Evolutionary conservation across 23 red algal species (phyloP).

Genomic region (Agarophyton chilense): DNA sequence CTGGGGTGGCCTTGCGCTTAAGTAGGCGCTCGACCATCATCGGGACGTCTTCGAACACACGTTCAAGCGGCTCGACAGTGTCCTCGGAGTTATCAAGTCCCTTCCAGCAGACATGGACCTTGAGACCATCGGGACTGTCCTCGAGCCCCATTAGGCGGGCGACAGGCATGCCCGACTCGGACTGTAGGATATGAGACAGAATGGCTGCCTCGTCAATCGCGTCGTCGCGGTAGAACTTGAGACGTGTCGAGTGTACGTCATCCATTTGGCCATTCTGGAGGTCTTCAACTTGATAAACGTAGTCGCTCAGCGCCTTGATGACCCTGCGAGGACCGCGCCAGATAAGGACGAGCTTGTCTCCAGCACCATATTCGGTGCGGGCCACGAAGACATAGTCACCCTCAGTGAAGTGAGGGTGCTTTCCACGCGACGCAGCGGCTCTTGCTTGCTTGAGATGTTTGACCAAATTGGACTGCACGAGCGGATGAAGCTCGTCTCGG

Average conservation of each 20-base stretch:
- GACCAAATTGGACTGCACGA: constrained; percentile 7
- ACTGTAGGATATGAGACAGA: background rate
- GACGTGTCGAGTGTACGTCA: constrained; percentile 3
- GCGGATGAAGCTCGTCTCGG: constrained; percentile 15
- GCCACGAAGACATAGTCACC: constrained; percentile 19
- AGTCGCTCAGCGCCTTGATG: constrained; percentile 3
- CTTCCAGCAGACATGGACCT: background rate
- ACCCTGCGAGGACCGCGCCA: constrained; percentile 34
- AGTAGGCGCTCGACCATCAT: constrained; percentile 3
- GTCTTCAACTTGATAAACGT: constrained; percentile 20
- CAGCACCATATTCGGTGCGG: background rate
- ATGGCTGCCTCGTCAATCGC: background rate
- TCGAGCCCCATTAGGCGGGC: background rate
- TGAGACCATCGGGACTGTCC: background rate
- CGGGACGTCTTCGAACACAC: constrained; percentile 10
- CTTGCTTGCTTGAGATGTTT: background rate
- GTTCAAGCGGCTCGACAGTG: background rate
- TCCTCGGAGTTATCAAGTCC: constrained; percentile 1
- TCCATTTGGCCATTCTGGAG: background rate
- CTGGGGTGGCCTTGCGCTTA: background rate
- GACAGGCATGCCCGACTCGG: background rate
- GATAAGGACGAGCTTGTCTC: constrained; percentile 2
- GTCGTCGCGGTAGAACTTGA: constrained; percentile 34
- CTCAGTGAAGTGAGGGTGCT: background rate
- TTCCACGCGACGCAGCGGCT: background rate